A percentile compares a stretch with the other conserved stretches of the same genome.
These are phyloP conservation scores for Murraya paniculata DNA, from an alignment of 345 rosid genomes.

Conservation along the genomic window DNA sequence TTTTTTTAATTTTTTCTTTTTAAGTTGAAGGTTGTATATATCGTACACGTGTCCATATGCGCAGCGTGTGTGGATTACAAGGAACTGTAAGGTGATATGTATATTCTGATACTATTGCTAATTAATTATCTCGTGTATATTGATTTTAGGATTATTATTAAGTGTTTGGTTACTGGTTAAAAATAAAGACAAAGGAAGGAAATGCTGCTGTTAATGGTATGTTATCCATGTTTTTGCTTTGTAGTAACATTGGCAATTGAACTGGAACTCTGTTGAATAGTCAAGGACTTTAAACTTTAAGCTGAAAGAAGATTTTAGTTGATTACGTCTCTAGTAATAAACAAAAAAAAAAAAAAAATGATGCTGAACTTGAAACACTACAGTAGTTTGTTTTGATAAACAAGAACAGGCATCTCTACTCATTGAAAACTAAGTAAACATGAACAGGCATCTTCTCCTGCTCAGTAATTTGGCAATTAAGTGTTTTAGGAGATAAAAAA, in stretches of 20 bases:
- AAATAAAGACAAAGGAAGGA: background rate
- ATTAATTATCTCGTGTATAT: background rate
- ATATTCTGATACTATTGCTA: background rate
- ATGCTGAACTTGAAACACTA: background rate
- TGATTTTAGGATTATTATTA: background rate
- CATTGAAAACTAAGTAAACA: no score
- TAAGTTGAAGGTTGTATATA: slow-evolving; percentile 58
- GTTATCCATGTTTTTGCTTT: background rate
- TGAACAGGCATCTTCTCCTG: no score
- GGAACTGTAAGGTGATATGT: slow-evolving; percentile 65
- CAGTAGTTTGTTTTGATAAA: no score
- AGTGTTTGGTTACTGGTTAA: background rate
- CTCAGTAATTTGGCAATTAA: no score
- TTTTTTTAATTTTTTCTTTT: background rate
- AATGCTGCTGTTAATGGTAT: background rate
- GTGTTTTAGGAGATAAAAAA: background rate
- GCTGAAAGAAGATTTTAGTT: background rate
- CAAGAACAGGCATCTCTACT: no score
- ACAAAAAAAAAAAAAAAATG: background rate
- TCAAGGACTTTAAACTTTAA: background rate
- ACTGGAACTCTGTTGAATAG: background rate
- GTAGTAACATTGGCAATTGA: background rate
- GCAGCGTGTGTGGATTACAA: slow-evolving; percentile 78
- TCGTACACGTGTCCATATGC: slow-evolving; percentile 75
- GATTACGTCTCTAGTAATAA: background rate